Percentiles rank a stretch among this genome's conserved stretches.
Conservation (phyloP, 2,329 filamentous ascomycete species). For the Fusarium verrucosum region DNA sequence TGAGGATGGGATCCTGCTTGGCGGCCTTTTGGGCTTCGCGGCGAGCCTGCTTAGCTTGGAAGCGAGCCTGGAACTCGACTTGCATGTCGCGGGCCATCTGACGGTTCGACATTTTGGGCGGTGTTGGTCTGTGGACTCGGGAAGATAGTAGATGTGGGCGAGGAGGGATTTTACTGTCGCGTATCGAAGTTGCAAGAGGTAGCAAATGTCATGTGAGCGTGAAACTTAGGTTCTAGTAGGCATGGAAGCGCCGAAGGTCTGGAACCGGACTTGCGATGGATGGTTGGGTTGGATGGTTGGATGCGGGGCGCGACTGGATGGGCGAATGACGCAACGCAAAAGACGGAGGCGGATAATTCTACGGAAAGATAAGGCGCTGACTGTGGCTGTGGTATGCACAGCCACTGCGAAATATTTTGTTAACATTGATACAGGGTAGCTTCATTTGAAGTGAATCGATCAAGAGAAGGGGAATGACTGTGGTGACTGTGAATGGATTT, state of each 20-base stretch:
- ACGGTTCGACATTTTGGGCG: slow-evolving; percentile 63
- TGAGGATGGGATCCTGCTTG: slow-evolving; percentile 68
- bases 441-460: background rate
- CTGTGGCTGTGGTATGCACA: slow-evolving; percentile 13
- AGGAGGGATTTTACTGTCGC: background rate
- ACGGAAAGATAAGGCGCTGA: background rate
- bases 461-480: background rate
- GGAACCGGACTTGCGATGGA: slow-evolving; percentile 20
- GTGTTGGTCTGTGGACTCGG: background rate
- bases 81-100: slow-evolving; percentile 69
- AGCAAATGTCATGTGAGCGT: slow-evolving; percentile 41
- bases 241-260: slow-evolving; percentile 35
- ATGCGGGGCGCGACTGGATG: slow-evolving; percentile 36
- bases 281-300: background rate
- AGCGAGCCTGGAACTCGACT: slow-evolving; percentile 70
- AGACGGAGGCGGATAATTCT: slow-evolving; percentile 26
- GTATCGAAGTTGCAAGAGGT: slow-evolving; percentile 3
- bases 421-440: slow-evolving; percentile 8
- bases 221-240: slow-evolving; percentile 23
- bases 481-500: background rate
- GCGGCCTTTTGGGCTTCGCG: slow-evolving; percentile 68
- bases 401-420: slow-evolving; percentile 1
- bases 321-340: slow-evolving; percentile 39
- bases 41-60: slow-evolving; percentile 70
- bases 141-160: background rate